Evolutionary conservation across 495 filamentous ascomycete species (phyloP).

Genomic region (Amphirosellinia nigrospora): DNA sequence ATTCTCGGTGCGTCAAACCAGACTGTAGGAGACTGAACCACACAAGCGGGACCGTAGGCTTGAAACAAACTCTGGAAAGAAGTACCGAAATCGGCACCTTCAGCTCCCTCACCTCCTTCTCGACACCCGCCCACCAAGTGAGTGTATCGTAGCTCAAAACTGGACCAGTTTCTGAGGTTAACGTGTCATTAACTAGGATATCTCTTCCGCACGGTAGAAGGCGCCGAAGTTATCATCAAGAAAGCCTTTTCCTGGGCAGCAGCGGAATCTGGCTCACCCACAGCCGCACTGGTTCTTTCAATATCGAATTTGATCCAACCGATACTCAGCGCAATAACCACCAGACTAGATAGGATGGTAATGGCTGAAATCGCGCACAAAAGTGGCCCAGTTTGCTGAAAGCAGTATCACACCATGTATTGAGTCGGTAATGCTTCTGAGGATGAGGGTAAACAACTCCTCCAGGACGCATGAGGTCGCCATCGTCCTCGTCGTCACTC

Average conservation of each 20-base stretch:
- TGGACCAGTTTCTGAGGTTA: slow-evolving; percentile 65
- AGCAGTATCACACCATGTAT: slow-evolving; percentile 74
- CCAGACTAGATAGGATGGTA: slow-evolving; percentile 74
- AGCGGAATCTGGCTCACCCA: slow-evolving; percentile 92
- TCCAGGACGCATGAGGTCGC: slow-evolving; percentile 73
- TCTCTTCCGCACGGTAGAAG: slow-evolving; percentile 93
- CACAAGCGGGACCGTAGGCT: slow-evolving; percentile 90
- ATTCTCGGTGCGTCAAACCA: slow-evolving; percentile 74
- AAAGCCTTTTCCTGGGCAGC: slow-evolving; percentile 93
- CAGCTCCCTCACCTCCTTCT: slow-evolving; percentile 73
- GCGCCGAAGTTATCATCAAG: slow-evolving; percentile 96
- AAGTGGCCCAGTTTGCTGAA: slow-evolving; percentile 84
- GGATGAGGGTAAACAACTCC: slow-evolving; percentile 73
- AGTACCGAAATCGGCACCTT: slow-evolving; percentile 65
- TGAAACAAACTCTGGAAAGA: slow-evolving; percentile 87
- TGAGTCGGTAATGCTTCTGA: slow-evolving; percentile 76
- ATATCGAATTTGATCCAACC: slow-evolving; percentile 87
- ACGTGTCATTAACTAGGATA: slow-evolving; percentile 87
- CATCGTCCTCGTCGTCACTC: slow-evolving; percentile 91
- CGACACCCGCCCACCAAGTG: slow-evolving; percentile 93
- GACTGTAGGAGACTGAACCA: slow-evolving; percentile 85
- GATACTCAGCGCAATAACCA: slow-evolving; percentile 76
- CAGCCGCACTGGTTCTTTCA: slow-evolving; percentile 88
- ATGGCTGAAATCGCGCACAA: slow-evolving; percentile 80
- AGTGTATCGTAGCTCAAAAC: slow-evolving; percentile 88